Conservation (phyloP, 1,139 yeast genomes). For the Sugiyamaella xylanicola region DNA sequence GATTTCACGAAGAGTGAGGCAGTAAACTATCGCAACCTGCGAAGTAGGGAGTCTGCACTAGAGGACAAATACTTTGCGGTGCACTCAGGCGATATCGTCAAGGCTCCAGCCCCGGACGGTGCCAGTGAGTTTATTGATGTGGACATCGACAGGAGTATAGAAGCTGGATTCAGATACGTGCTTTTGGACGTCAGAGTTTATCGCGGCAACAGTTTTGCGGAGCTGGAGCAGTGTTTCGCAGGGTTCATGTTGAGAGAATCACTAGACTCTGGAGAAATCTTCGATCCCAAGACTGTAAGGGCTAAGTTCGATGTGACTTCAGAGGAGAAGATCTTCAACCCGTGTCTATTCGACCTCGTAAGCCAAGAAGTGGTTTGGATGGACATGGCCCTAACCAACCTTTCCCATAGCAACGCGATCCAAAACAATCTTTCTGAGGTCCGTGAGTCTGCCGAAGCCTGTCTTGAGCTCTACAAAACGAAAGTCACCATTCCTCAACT, state of each 20-base stretch:
- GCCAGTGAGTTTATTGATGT: conserved; percentile 22
- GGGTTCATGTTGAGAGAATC: conserved; percentile 21
- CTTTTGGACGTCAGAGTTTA: conserved; percentile 17
- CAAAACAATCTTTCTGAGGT: neutral
- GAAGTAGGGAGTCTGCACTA: too few relatives aligned
- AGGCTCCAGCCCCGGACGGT: conserved; percentile 22
- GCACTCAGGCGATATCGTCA: conserved; percentile 19
- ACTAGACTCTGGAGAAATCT: conserved; percentile 20
- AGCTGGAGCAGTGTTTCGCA: conserved; percentile 20
- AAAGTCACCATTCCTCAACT: conserved; percentile 18
- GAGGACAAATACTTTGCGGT: conserved; percentile 1
- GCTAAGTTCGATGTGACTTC: conserved; percentile 16
- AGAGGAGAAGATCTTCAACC: neutral
- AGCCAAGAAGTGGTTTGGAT: conserved; percentile 19
- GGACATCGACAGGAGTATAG: conserved; percentile 13
- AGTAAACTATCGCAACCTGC: conserved; percentile 3
- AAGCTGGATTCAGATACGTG: conserved; percentile 15
- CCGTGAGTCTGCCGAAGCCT: conserved; percentile 1
- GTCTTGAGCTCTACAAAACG: conserved; percentile 4
- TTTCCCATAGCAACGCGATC: neutral
- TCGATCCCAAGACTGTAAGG: conserved; percentile 19
- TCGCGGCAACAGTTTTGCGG: neutral
- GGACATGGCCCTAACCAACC: conserved; percentile 1
- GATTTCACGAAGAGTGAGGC: neutral
- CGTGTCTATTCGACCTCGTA: conserved; percentile 18